Evolutionary conservation across 768 basidiomycete species (phyloP), one percentile per base, ranked within the genome.

Genomic region (Cantharellus anzutake): DNA sequence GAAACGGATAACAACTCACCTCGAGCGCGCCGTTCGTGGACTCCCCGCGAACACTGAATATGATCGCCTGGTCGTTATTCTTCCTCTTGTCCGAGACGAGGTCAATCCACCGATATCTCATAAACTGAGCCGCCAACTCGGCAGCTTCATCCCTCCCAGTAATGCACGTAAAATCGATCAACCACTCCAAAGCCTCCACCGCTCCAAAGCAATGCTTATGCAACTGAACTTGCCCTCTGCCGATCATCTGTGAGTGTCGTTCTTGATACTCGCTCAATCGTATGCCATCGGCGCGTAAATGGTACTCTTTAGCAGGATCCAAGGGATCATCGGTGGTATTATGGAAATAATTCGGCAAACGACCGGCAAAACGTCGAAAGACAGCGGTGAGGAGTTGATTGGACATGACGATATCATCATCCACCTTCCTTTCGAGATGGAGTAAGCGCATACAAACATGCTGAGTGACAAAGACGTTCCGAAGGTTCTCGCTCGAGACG

Each of bases 391-490:
- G 84, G 63, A 98, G 91, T 20, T 84, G 82, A 66, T 90, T 86
- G 3, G 89, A 87, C 62, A 98, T 84, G 68, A 96, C 92, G 68
- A 99, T 93, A 73, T 98, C 96, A 73, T 99, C 96, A 20, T 80
- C 74, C 2, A 85, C 80, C 39, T 92, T 81, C 59, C 96, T 80
- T 70, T 99, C 96, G 68, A 99, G 84, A 72, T 99, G 94, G 5
- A 99, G 81, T 4, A 98, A 79, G 71, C 97, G 96, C 77, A 97
- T 87, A 73, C 90, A 93, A 65, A 99, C 97, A 41, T 94, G 92
- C 68, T 96, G 91, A 0, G 86, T 78, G 14, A 80, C 78, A 70
- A 98, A 99, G 51, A 97, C 86, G 58, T 78, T 80, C 64, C 90
- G 80, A 20, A 98, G 80, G 70, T 92, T 84, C 72, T 96, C 90